Evolutionary conservation across 768 basidiomycete genomes (phyloP).

Genomic region (Mycena venus): DNA sequence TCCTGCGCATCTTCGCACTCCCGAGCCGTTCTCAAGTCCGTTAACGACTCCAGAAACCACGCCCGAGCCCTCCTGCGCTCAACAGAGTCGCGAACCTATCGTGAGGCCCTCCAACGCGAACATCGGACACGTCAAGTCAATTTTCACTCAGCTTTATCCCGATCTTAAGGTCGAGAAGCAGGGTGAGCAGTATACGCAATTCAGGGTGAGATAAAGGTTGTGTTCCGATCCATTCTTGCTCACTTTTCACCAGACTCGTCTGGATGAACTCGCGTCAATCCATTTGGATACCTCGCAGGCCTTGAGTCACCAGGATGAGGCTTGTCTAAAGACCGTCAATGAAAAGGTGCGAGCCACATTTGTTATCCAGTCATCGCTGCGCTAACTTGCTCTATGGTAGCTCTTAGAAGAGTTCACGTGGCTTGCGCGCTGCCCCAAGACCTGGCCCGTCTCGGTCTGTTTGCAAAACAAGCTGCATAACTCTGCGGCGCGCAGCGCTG

Average conservation of each 20-base stretch:
- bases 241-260: not conserved
- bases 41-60: not conserved
- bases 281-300: not conserved
- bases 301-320: not conserved
- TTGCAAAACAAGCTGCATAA: not conserved
- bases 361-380: not conserved
- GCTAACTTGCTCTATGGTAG: not conserved
- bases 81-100: not conserved
- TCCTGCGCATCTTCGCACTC: not conserved
- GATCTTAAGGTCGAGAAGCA: not conserved
- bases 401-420: not conserved
- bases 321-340: not conserved
- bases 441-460: not conserved
- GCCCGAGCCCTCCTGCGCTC: not conserved
- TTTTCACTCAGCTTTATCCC: not conserved
- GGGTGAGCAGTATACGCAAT: not conserved
- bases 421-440: not conserved
- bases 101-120: not conserved
- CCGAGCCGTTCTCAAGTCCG: not conserved
- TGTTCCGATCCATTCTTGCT: not conserved
- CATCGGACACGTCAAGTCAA: not conserved
- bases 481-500: not conserved
- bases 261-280: not conserved
- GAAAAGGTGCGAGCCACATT: not conserved
- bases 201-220: not conserved